A percentile compares a stretch with the other conserved stretches of the same genome.
These are phyloP conservation scores for Trametes cingulata DNA, from an alignment of 768 basidiomycete genomes.

Conservation along the genomic window DNA sequence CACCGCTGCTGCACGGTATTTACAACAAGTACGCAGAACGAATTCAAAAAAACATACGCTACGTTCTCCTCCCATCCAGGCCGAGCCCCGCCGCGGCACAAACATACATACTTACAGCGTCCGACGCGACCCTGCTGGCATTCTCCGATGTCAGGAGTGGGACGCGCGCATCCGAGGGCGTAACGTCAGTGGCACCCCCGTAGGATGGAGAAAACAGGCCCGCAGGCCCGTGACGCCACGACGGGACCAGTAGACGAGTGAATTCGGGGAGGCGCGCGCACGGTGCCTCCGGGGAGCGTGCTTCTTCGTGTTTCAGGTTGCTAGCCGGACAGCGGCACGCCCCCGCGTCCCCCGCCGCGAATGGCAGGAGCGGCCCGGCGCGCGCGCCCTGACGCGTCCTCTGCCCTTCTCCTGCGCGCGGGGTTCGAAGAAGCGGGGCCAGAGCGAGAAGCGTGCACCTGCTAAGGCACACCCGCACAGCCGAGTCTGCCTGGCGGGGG, in stretches of 20 bases:
- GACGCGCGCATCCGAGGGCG: background rate
- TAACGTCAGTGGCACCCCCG: constrained; percentile 18
- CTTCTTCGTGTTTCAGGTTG: constrained; percentile 26
- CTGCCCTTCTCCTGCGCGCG: background rate
- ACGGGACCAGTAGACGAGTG: constrained; percentile 14
- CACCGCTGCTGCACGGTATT: too few relatives aligned
- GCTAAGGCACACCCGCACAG: constrained; percentile 12
- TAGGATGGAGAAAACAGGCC: background rate
- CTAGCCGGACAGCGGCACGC: constrained; percentile 26
- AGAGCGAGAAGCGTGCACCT: constrained; percentile 1
- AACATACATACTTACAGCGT: background rate
- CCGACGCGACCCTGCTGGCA: background rate
- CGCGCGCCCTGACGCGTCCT: background rate
- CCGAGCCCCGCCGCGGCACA: background rate
- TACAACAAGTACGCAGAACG: too few relatives aligned
- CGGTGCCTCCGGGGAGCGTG: constrained; percentile 5
- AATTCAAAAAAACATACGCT: too few relatives aligned
- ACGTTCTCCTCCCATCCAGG: background rate
- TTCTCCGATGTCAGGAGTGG: background rate
- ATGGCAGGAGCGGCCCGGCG: constrained; percentile 11
- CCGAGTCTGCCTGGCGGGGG: background rate
- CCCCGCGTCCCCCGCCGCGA: background rate
- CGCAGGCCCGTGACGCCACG: constrained; percentile 11
- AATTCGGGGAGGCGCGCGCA: background rate
- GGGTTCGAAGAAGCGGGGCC: background rate